Conservation (phyloP, 352 stramenopile species). For the Pythium rishiriense region DNA sequence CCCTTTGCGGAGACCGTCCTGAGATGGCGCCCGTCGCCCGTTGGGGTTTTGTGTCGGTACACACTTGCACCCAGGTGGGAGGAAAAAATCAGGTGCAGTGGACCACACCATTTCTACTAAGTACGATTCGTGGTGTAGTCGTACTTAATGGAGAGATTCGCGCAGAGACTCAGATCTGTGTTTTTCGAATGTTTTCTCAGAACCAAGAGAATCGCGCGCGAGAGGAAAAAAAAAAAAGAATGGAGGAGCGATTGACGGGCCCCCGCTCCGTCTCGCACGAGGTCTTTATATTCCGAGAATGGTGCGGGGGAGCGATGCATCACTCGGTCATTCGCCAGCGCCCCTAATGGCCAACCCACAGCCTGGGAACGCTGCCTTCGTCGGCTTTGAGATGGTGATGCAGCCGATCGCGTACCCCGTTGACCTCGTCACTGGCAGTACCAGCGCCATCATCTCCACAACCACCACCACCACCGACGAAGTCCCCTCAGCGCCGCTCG, state of each 20-base stretch:
- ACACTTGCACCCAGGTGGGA: too few species aligned
- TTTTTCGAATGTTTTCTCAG: not conserved
- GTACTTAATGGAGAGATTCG: not conserved
- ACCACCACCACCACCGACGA: not conserved
- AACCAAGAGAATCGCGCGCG: not conserved
- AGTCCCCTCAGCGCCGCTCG: not conserved
- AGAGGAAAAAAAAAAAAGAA: not conserved
- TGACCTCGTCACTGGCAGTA: not conserved
- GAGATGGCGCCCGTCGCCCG: too few species aligned
- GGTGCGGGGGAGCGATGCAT: not conserved
- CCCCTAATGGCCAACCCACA: not conserved
- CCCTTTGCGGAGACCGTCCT: too few species aligned
- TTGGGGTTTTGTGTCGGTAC: too few species aligned
- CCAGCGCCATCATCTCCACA: too few species aligned
- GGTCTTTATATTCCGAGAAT: not conserved
- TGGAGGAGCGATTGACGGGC: not conserved
- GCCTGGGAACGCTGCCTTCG: not conserved
- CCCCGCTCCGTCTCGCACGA: not conserved
- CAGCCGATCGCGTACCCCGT: slow-evolving; percentile 6
- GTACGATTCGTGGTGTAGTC: not conserved
- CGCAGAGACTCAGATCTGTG: not conserved
- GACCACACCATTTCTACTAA: slow-evolving; percentile 1
- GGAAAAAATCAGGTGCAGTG: slow-evolving; percentile 4
- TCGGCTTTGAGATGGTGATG: not conserved
- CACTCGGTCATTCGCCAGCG: not conserved